Conservation (phyloP, 129 eudicot species). For the Centella asiatica region DNA sequence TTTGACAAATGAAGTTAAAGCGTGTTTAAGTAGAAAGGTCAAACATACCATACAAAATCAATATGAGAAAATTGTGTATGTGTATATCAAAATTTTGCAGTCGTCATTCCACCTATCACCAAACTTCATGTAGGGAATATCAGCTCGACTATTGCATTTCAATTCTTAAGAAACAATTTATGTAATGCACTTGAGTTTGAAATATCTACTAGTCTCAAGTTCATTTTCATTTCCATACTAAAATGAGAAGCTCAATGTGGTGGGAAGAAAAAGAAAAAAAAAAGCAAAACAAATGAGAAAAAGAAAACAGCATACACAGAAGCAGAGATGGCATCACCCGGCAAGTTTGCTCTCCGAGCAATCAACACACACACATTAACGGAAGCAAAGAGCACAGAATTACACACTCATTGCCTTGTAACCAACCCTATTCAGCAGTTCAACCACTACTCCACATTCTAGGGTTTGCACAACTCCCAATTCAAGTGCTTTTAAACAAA, state of each 20-base stretch:
- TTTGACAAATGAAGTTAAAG: background rate
- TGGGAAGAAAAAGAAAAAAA: background rate
- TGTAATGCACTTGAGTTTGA: conserved; percentile 1
- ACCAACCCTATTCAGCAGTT: conserved; percentile 21
- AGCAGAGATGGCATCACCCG: background rate
- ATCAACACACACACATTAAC: conserved; percentile 34
- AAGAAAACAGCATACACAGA: too few relatives aligned
- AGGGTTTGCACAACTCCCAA: conserved; percentile 53
- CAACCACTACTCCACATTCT: conserved; percentile 22
- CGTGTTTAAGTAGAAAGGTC: background rate
- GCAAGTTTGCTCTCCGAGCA: conserved; percentile 17
- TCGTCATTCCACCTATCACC: background rate
- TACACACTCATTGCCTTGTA: conserved; percentile 19
- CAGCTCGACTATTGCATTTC: conserved; percentile 15
- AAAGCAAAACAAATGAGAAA: background rate
- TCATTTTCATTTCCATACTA: background rate
- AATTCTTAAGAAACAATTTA: conserved; percentile 12
- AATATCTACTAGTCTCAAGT: conserved; percentile 9
- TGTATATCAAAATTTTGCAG: background rate
- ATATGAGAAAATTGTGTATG: background rate
- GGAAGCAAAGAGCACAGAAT: conserved; percentile 15
- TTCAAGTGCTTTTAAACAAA: conserved; percentile 38
- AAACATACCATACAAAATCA: background rate
- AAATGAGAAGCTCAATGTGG: too few relatives aligned
- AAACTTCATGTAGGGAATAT: conserved; percentile 13